Evolutionary conservation across 345 rosid species (phyloP).

Genomic region (Syzygium aromaticum): DNA sequence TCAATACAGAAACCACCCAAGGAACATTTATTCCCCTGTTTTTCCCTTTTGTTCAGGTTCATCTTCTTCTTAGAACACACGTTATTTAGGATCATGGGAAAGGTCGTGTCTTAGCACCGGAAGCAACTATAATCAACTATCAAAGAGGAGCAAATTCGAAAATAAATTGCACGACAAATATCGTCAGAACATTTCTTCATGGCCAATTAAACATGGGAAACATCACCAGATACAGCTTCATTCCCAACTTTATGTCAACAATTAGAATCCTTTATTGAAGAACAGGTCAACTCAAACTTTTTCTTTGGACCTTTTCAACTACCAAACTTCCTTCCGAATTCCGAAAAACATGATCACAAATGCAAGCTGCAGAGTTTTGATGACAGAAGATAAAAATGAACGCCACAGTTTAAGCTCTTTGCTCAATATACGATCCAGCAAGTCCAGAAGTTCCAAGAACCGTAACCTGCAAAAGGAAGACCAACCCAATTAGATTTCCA

Average conservation of each 20-base stretch:
- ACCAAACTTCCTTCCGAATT: not conserved
- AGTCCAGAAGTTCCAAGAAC: constrained; percentile 91
- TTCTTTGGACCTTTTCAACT: not conserved
- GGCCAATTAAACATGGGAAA: not conserved
- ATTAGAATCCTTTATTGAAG: not conserved
- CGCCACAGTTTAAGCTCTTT: constrained; percentile 42
- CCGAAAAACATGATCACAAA: not conserved
- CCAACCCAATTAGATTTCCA: not conserved
- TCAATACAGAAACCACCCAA: not conserved
- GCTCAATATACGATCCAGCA: constrained; percentile 85
- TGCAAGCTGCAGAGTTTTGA: not conserved
- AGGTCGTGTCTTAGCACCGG: not conserved
- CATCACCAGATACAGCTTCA: not conserved
- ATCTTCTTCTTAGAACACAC: not conserved
- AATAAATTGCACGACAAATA: not conserved
- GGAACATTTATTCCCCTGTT: not conserved
- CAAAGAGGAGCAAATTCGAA: not conserved
- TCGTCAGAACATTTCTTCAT: not conserved
- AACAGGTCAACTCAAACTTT: not conserved
- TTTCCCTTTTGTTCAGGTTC: not conserved
- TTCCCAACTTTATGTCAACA: not conserved
- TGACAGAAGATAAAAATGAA: not conserved
- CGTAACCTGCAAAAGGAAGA: constrained; percentile 46
- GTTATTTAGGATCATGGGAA: not conserved
- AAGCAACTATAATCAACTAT: not conserved